These are phyloP conservation scores for Trametes sp. DNA, from an alignment of 1,284 basidiomycete species.

Conservation along the genomic window DNA sequence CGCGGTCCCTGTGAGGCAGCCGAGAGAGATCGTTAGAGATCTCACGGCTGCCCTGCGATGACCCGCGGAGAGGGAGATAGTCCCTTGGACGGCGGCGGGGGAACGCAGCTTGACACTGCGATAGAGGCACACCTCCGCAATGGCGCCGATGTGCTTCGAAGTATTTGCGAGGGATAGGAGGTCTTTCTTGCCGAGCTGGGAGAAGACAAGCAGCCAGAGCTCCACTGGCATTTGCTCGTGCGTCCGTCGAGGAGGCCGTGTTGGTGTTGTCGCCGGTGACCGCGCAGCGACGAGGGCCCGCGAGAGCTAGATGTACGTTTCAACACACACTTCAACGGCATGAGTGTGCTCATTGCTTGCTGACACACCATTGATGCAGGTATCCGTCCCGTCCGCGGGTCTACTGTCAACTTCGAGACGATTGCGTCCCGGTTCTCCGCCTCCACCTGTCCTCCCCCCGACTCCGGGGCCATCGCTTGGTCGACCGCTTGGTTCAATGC, in stretches of 20 bases:
- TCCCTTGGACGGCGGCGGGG: neutral
- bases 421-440: neutral
- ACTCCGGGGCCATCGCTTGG: neutral
- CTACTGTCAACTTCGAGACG: neutral
- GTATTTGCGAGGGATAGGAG: neutral
- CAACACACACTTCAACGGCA: no score
- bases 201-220: neutral
- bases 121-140: neutral
- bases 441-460: neutral
- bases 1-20: neutral
- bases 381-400: neutral
- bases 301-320: no score
- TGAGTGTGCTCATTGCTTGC: no score
- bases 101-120: neutral
- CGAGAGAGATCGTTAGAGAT: neutral
- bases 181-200: neutral
- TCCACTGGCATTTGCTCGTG: neutral
- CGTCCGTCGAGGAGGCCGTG: neutral
- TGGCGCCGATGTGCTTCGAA: neutral
- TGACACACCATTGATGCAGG: neutral
- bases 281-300: no score
- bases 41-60: neutral
- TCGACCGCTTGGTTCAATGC: neutral
- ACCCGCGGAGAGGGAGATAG: neutral
- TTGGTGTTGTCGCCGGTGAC: neutral